Conservation (phyloP, 192 early-diverging fungal species). For the Kappamyces sp. region DNA sequence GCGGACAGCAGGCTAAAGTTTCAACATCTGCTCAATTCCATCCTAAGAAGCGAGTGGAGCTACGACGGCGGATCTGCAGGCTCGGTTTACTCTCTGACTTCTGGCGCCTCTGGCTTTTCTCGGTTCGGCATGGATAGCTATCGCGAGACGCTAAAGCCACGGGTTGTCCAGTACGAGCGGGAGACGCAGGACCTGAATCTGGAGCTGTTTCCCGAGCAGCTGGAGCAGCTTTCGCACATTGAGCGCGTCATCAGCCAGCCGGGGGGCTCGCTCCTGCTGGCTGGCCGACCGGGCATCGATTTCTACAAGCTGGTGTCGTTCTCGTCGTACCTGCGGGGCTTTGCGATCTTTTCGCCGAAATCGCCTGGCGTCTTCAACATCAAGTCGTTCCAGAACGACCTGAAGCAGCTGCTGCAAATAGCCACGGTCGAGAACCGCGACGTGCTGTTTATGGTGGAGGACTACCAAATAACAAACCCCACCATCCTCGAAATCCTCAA, state of each 20-base stretch:
- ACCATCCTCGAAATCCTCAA: slow-evolving; percentile 48
- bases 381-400: slow-evolving; percentile 39
- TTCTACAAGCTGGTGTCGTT: slow-evolving; percentile 29
- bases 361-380: slow-evolving; percentile 29
- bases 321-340: slow-evolving; percentile 35
- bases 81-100: slow-evolving; percentile 20
- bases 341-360: slow-evolving; percentile 34
- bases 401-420: slow-evolving; percentile 44
- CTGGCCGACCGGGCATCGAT: slow-evolving; percentile 49
- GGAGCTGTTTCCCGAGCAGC: slow-evolving; percentile 40
- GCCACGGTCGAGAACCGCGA: slow-evolving; percentile 38
- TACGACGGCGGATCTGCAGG: slow-evolving; percentile 16
- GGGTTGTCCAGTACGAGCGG: slow-evolving; percentile 39
- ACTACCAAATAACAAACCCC: slow-evolving; percentile 42
- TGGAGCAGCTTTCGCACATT: slow-evolving; percentile 35
- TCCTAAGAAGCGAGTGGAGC: slow-evolving; percentile 44
- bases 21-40: slow-evolving; percentile 21
- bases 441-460: slow-evolving; percentile 45
- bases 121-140: slow-evolving; percentile 24
- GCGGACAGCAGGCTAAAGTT: slow-evolving; percentile 35
- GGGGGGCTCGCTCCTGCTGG: slow-evolving; percentile 46
- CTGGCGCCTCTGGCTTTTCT: slow-evolving; percentile 7
- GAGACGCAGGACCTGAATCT: slow-evolving; percentile 41
- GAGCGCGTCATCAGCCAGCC: slow-evolving; percentile 43
- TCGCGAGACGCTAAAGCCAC: slow-evolving; percentile 20